Evolutionary conservation across 768 basidiomycete genomes (phyloP).

Genomic region (Suillus ampliporus): DNA sequence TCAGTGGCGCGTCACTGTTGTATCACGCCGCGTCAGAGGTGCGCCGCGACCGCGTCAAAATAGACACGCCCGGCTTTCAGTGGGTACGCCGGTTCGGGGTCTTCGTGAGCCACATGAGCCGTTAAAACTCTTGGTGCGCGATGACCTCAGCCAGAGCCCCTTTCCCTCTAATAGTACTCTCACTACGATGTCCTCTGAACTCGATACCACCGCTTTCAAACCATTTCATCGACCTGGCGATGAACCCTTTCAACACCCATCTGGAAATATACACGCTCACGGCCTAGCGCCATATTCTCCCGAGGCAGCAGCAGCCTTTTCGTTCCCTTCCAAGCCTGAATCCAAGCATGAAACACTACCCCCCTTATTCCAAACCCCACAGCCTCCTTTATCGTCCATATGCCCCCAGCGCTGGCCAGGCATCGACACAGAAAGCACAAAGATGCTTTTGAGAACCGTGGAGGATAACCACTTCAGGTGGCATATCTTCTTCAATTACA

Average conservation of each 20-base stretch:
- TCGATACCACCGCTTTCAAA: conserved; percentile 18
- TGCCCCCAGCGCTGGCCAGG: conserved; percentile 36
- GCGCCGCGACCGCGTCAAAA: too few species aligned
- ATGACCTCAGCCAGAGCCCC: conserved; percentile 1
- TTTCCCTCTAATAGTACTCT: too few species aligned
- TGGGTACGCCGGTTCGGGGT: conserved; percentile 1
- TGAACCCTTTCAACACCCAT: conserved; percentile 28
- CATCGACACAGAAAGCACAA: conserved; percentile 31
- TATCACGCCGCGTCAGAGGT: too few species aligned
- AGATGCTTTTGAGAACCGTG: conserved; percentile 24
- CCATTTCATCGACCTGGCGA: conserved; percentile 24
- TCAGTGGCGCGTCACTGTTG: too few species aligned
- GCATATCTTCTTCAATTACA: conserved; percentile 43
- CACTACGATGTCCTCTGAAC: conserved; percentile 22
- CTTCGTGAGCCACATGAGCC: not conserved
- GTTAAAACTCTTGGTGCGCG: not conserved
- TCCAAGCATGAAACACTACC: not conserved
- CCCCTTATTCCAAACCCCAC: conserved; percentile 13
- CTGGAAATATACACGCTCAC: conserved; percentile 23
- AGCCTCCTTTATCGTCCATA: conserved; percentile 16
- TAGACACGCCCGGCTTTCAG: too few species aligned
- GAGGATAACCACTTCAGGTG: conserved; percentile 37
- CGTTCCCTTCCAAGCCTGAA: conserved; percentile 7
- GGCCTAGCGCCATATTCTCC: conserved; percentile 30
- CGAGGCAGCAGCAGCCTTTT: conserved; percentile 22